Base-by-base conservation (phyloP, 1,139 yeast genomes). In the Suhomyces choctaworum region DNA sequence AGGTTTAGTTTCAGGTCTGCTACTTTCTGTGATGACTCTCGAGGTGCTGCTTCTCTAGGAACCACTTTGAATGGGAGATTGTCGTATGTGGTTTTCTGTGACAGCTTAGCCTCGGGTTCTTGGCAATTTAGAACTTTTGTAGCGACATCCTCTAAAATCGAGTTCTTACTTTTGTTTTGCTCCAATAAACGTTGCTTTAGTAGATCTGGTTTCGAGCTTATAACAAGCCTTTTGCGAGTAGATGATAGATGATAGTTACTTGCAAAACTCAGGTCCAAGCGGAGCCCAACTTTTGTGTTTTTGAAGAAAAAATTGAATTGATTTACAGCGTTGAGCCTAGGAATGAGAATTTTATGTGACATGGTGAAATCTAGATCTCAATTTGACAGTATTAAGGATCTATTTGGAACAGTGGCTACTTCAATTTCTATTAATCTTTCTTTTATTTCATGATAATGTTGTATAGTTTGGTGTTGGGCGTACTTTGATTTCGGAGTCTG, bases 11-110 rank as follows among this genome's bases (percentile, higher is more conserved):
- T 23, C 1, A 25, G 7, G n/a, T n/a, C 16, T 13, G 12, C 16
- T 7, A 10, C 9, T 16, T 25, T 16, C 16, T 42, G 42, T 7
- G 22, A 19, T 15, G 20, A 8, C 8, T 7, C 8, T 17, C 20
- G 20, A 7, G 20, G 8, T 17, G 47, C n/a, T n/a, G n/a, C 29
- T 60, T 60, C 35, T 34, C 55, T 64, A 0, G 76, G 63, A 22
- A 68, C 70, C 6, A 82, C 81, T 27, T 72, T 64, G 50, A 84
- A 84, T 1, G 94, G 94, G 23, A 79, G 63, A 37, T 66, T 70
- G 3, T 51, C 24, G 22, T 41, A 45, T 2, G 29, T 22, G 4
- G 33, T 32, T 21, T 51, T 48, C 34, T 57, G 64, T 3, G 63
- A 50, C 53, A 46, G 56, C 14, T 47, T 44, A 3, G 62, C 57